Evolutionary conservation across 176 grass and related monocot species (phyloP).

Genomic region (Carex parvula): DNA sequence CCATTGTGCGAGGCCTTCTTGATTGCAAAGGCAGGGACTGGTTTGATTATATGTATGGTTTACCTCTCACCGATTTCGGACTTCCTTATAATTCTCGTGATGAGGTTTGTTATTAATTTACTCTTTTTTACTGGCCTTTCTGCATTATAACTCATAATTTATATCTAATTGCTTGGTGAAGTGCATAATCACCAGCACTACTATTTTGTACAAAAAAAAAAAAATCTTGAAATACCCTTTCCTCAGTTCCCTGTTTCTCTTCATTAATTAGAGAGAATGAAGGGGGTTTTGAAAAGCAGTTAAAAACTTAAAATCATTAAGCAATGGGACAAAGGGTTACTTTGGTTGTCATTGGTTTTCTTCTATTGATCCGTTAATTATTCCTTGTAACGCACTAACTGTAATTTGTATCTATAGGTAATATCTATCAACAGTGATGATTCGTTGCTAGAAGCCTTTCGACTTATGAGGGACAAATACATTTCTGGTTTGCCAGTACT

Average conservation of each 20-base stretch:
- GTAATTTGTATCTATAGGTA: conserved; percentile 50
- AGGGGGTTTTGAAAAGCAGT: not conserved
- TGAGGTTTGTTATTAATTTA: conserved; percentile 55
- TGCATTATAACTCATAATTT: not conserved
- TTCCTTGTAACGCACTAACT: conserved; percentile 4
- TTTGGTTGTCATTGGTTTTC: not conserved
- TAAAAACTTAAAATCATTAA: not conserved
- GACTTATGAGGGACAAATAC: conserved; percentile 76
- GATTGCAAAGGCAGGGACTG: conserved; percentile 92
- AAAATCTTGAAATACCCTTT: not conserved
- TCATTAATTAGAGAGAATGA: not conserved
- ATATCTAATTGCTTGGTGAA: conserved; percentile 13
- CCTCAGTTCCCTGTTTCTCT: not conserved
- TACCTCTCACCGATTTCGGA: conserved; percentile 73
- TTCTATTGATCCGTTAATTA: not conserved
- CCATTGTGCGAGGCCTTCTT: conserved; percentile 71
- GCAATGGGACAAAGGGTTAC: not conserved
- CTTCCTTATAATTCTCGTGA: conserved; percentile 91
- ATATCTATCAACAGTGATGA: conserved; percentile 71
- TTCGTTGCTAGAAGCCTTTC: conserved; percentile 80
- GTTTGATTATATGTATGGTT: conserved; percentile 82
- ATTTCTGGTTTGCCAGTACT: conserved; percentile 79
- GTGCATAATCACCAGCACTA: not conserved
- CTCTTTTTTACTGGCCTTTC: conserved; percentile 1
- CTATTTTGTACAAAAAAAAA: not conserved